Conservation (phyloP, 495 filamentous ascomycete species). For the Penicillium soppii region DNA sequence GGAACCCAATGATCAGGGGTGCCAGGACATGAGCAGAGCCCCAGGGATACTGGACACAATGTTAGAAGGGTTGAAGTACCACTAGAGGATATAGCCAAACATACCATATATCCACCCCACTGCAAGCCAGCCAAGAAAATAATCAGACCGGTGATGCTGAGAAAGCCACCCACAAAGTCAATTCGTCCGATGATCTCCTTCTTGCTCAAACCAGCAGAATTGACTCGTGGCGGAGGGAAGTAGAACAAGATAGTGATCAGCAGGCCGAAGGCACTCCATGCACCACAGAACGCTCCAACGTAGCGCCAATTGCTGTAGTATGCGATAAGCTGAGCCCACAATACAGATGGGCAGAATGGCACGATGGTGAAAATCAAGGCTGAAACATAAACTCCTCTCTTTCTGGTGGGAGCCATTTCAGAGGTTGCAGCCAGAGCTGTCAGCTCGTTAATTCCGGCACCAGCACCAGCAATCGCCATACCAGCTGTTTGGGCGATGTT, state of each 20-base stretch:
- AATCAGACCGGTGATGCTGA: slow-evolving; percentile 64
- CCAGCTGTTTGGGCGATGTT: slow-evolving; percentile 42
- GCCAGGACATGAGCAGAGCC: slow-evolving; percentile 56
- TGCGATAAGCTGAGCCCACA: slow-evolving; percentile 70
- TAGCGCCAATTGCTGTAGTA: slow-evolving; percentile 61
- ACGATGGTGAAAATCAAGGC: slow-evolving; percentile 66
- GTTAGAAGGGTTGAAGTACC: slow-evolving; percentile 1
- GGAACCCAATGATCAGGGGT: slow-evolving; percentile 55
- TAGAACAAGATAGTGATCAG: slow-evolving; percentile 64
- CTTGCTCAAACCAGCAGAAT: slow-evolving; percentile 47
- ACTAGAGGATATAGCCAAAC: background rate
- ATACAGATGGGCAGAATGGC: slow-evolving; percentile 65
- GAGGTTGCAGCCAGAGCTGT: slow-evolving; percentile 68
- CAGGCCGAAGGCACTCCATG: slow-evolving; percentile 62
- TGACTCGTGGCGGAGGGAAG: slow-evolving; percentile 60
- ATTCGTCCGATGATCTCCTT: slow-evolving; percentile 55
- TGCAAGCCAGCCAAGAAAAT: slow-evolving; percentile 66
- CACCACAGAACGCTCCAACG: slow-evolving; percentile 58
- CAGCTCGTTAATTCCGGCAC: slow-evolving; percentile 63
- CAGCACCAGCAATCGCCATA: slow-evolving; percentile 61
- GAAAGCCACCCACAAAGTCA: slow-evolving; percentile 66
- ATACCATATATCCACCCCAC: slow-evolving; percentile 66
- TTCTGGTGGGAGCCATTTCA: slow-evolving; percentile 66
- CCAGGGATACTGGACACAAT: slow-evolving; percentile 54
- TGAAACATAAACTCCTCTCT: slow-evolving; percentile 68